Evolutionary conservation across 108 stramenopile species (phyloP), one percentile per base, ranked within the genome.

Genomic region (Discostella pseudostelligera): DNA sequence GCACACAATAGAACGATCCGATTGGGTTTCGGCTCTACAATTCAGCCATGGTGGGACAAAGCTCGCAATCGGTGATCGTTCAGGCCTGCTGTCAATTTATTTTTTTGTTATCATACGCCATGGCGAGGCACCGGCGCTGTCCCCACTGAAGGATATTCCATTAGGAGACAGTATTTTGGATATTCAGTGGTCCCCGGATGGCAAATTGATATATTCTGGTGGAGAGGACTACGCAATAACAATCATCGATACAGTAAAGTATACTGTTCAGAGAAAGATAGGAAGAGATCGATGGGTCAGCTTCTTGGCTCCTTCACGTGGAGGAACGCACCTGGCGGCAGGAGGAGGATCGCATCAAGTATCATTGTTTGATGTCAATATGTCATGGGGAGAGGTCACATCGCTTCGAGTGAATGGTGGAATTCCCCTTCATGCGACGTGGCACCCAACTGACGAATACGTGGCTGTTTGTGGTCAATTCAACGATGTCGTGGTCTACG

Each of bases 401-500:
- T 83, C 71, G 32, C 56, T 88, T 24, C 61, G 67, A 19, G 67
- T 84, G 9, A 83, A 85, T 42, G 82, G 81, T 22, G 54, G 84
- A 13, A 79, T 82, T 14, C 79, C 84, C 14, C 56, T 85, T 19
- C 81, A 81, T 20, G 87, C 87, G 12, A 70, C 58, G 48, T 88
- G 87, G 87, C 87, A 88, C 58, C 87, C 87, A 10, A 65, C 78
- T 37, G 87, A 88, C 67, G 76, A 85, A 57, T 85, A 78, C 42
- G 45, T 88, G 62, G 81, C 81, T 3, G 42, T 88, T 24, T 82
- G 76, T 16, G 87, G 87, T 7, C 87, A 88, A 70, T 75, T 76
- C 59, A 75, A 85, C 43, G 76, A 69, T 67, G 70, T 88, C n/a
- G 46, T 83, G 17, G 81, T 82, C 0, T 69, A 85, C 26, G 87